Conservation (phyloP, 192 early-diverging fungal species). For the Backusella mclennaniae region DNA sequence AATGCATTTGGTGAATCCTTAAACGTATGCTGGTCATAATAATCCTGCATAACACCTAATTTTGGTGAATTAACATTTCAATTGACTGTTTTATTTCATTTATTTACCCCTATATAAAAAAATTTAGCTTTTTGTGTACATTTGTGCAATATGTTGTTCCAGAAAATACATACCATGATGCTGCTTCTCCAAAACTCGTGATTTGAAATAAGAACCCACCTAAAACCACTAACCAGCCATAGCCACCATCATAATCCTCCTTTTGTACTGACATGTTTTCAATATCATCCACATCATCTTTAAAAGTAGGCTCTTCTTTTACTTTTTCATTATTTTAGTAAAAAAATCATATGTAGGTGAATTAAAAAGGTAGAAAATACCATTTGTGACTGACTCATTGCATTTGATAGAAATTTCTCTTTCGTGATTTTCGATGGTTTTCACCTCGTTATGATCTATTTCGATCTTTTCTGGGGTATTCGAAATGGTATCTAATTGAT, state of each 20-base stretch:
- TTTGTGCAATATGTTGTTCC: not conserved
- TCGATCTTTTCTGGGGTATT: not conserved
- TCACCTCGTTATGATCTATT: not conserved
- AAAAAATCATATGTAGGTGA: not conserved
- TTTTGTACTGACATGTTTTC: not conserved
- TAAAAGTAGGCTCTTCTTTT: not conserved
- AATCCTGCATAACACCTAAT: constrained; percentile 34
- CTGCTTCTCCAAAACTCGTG: constrained; percentile 11
- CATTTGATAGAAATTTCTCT: not conserved
- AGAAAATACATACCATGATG: constrained; percentile 12
- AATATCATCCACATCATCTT: not conserved
- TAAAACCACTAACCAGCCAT: constrained; percentile 41
- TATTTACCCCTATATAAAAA: not conserved
- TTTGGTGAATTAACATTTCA: not conserved
- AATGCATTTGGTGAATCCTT: constrained; percentile 8
- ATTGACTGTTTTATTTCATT: not conserved
- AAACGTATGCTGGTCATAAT: constrained; percentile 23
- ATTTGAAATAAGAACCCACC: constrained; percentile 41
- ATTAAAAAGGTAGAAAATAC: not conserved
- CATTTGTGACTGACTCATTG: not conserved
- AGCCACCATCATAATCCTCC: constrained; percentile 32
- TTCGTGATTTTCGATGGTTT: not conserved
- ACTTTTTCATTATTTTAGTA: not conserved
- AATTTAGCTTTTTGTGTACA: not conserved
- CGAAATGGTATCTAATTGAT: not conserved